A percentile compares a stretch with the other conserved stretches of the same genome.
Evolutionary conservation across 1,284 basidiomycete species (phyloP).

Genomic region (Lignosus rhinocerotis): DNA sequence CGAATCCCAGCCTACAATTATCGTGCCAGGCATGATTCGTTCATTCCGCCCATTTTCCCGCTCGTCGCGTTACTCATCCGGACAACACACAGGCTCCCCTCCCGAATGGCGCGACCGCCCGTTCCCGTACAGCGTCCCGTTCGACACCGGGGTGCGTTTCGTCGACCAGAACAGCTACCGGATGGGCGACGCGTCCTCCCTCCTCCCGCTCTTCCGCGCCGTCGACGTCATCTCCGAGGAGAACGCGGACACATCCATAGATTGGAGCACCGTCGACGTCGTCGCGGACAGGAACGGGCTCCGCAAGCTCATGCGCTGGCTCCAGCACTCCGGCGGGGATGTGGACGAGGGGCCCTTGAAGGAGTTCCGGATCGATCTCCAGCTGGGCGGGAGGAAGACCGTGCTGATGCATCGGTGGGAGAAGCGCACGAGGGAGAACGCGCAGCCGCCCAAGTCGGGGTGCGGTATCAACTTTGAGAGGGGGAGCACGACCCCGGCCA

Average conservation of each 20-base stretch:
- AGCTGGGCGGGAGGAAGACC: conserved; percentile 52
- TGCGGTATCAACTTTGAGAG: conserved; percentile 54
- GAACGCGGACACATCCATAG: conserved; percentile 31
- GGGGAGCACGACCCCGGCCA: conserved; percentile 42
- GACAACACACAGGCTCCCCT: conserved; percentile 45
- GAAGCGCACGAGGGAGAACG: conserved; percentile 15
- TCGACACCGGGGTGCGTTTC: conserved; percentile 45
- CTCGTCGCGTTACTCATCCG: too few relatives aligned
- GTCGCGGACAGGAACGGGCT: conserved; percentile 60
- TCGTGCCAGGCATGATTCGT: conserved; percentile 48
- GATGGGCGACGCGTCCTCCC: conserved; percentile 37
- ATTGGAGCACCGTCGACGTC: conserved; percentile 53
- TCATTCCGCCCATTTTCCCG: too few relatives aligned
- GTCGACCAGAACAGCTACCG: conserved; percentile 53
- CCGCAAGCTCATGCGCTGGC: conserved; percentile 57
- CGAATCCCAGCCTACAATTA: conserved; percentile 44
- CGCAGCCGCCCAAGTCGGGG: conserved; percentile 18
- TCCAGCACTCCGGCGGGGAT: conserved; percentile 26
- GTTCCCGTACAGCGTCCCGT: conserved; percentile 47
- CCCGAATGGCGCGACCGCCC: conserved; percentile 47
- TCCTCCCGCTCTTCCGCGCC: conserved; percentile 52
- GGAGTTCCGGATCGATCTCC: conserved; percentile 58
- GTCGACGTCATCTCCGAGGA: conserved; percentile 43
- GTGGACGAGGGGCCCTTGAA: conserved; percentile 24
- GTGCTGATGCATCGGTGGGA: conserved; percentile 48